Evolutionary conservation across 345 rosid species (phyloP).

Genomic region (Eucalyptus pauciflora): DNA sequence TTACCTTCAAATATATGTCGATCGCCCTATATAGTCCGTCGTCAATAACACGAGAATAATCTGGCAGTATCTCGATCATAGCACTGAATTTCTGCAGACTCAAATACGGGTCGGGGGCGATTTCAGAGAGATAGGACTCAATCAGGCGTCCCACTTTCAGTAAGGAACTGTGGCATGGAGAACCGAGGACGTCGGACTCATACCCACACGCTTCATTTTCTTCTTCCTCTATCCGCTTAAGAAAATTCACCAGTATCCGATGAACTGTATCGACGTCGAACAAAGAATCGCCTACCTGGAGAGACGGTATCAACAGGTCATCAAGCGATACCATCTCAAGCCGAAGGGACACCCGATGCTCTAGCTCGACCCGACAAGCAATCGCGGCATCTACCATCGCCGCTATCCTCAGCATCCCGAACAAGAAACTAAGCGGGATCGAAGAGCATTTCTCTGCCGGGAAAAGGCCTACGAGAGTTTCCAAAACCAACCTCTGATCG

Average conservation of each 20-base stretch:
- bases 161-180: slow-evolving; percentile 51
- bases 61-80: slow-evolving; percentile 62
- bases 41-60: slow-evolving; percentile 66
- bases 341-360: slow-evolving; percentile 44
- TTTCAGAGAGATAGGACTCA: slow-evolving; percentile 81
- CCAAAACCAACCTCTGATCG: slow-evolving; percentile 48
- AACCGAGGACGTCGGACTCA: slow-evolving; percentile 41
- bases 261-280: slow-evolving; percentile 75
- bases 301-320: slow-evolving; percentile 78
- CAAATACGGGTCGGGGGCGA: slow-evolving; percentile 73
- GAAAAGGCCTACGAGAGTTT: slow-evolving; percentile 52
- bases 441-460: slow-evolving; percentile 37
- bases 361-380: slow-evolving; percentile 61
- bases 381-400: slow-evolving; percentile 32
- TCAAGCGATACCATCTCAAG: slow-evolving; percentile 59
- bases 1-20: slow-evolving; percentile 79
- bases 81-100: slow-evolving; percentile 59
- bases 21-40: slow-evolving; percentile 79
- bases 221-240: slow-evolving; percentile 48
- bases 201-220: slow-evolving; percentile 38
- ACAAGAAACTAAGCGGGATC: slow-evolving; percentile 52
- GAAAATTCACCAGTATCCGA: slow-evolving; percentile 47
- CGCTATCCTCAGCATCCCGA: slow-evolving; percentile 71
- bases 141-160: slow-evolving; percentile 70
- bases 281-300: slow-evolving; percentile 45